Base-by-base conservation (phyloP, 345 rosid genomes). In the Gossypium anomalum region DNA sequence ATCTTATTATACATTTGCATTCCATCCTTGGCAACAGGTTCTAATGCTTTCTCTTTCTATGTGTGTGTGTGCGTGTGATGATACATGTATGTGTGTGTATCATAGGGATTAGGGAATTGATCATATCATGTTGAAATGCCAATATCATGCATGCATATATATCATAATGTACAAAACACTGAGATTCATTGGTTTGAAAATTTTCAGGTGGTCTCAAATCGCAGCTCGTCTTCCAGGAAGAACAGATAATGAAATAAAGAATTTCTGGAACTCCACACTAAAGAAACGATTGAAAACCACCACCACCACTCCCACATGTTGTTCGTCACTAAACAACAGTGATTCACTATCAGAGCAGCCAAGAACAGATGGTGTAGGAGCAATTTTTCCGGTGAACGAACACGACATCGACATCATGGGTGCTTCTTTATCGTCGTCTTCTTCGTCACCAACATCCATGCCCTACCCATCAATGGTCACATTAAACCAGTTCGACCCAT, bases 221-320 rank as follows among this genome's bases (percentile, higher is more conserved):
- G 97, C 98, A 53, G 93, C 96, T 51, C 81, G 96, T 70, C 93
- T 93, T 78, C 96, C 98, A 16, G 98, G 98, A 61, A 82, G 98
- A 67, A 91, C 98, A 12, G 98, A 93, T 76, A 93, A 93, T 3
- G 98, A 93, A 81, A 91, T 93, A 79, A 93, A 93, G 84, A 93
- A 93, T 72, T 93, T 93, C 69, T 93, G 98, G 97, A 93, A 93
- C 83, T 91, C 98, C 0, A 88, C 97, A 11, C 23, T 90, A 48
- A 93, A 92, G 88, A 93, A 90, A 75, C 88, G 91, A 80, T 65
- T 86, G 71, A 90, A 85, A 81, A 79, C 72, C 43, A 80, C 3
- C 59, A 55, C 22, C 58, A 55, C 59, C 52, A 49, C 83, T 60
- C 9, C 25, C 25, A 76, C 86, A 63, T 79, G 83, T 51, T 79